Evolutionary conservation across 192 early-diverging fungal species (phyloP), one percentile per base, ranked within the genome.

Genomic region (Coemansia sp.): DNA sequence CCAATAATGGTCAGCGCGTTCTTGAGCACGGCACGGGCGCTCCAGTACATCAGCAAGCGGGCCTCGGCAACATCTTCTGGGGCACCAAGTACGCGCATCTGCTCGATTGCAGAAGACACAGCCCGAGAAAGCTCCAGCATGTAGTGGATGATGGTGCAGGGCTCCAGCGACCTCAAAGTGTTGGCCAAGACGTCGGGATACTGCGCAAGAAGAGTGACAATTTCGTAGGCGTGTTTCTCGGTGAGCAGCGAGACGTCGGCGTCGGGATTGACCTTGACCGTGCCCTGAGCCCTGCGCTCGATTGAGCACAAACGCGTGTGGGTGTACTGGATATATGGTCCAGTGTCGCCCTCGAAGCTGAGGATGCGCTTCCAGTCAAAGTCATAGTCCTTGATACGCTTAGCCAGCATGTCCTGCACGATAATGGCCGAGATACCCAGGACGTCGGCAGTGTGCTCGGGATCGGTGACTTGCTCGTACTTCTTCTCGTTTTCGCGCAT

Each of bases 321-420:
- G n/a, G 96, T 91, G 75, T 96, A 99, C 85, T 97, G 96, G 26
- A 99, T 83, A 83, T 99, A 99, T 20, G 97, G 97, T n/a, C 96
- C 97, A 34, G 97, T 99, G 82, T 96, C 94, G 70, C 97, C 97
- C 76, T 98, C 95, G 70, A 96, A 96, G 64, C 88, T 86, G 70
- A 95, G 89, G 89, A 98, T 96, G 64, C 93, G 88, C 65, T 85
- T 84, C 88, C 91, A 93, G 75, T 94, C 87, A 72, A 99, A 96
- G 34, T 88, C 88, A 69, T 99, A 99, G 86, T 97, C 95, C 83
- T 93, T 94, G 83, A 93, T 86, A 65, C 97, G 92, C 68, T 85
- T 89, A 31, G 95, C 91, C 21, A 88, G 75, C 82, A 95, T 92
- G 76, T 99, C 95, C 77, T 96, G 93, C 53, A 95, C 85, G 84